phyloP scores from a whole-genome alignment of 495 filamentous ascomycete genomes.

The Hyphodiscus hymeniophilus region DNA sequence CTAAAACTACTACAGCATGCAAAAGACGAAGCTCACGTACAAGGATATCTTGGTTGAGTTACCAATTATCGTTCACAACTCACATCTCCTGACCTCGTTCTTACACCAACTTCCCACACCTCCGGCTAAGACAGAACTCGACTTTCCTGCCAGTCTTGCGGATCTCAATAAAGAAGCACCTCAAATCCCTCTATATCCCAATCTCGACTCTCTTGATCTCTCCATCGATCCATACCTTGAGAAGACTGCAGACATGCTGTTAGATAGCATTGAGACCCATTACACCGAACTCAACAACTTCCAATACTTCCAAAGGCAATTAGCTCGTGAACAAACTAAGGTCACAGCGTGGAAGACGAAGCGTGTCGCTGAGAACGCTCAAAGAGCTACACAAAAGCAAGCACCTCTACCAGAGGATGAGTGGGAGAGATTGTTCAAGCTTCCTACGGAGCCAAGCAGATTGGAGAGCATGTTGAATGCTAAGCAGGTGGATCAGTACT shows the following conservation, averaged over 20 bases:
- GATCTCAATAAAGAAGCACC: constrained; percentile 48
- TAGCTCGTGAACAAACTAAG: constrained; percentile 93
- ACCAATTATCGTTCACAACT: constrained; percentile 91
- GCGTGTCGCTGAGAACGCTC: constrained; percentile 88
- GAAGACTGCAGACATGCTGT: constrained; percentile 91
- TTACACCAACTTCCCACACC: constrained; percentile 68
- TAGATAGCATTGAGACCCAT: constrained; percentile 94
- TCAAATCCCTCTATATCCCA: constrained; percentile 66
- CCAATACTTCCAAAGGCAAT: constrained; percentile 93
- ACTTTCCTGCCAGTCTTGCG: constrained; percentile 67
- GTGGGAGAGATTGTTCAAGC: constrained; percentile 96
- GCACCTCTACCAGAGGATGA: constrained; percentile 87
- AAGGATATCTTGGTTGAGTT: constrained; percentile 90
- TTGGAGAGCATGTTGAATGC: constrained; percentile 89
- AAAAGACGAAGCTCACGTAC: constrained; percentile 87
- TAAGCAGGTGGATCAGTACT: constrained; percentile 95
- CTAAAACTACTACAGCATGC: constrained; percentile 49
- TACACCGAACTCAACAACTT: constrained; percentile 98
- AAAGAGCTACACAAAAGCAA: constrained; percentile 79
- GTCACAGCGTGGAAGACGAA: constrained; percentile 93
- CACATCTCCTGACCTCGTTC: constrained; percentile 90
- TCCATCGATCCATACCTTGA: constrained; percentile 97
- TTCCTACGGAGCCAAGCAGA: constrained; percentile 86
- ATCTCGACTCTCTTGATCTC: constrained; percentile 78
- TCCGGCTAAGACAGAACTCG: constrained; percentile 50